Evolutionary conservation across 2,329 filamentous ascomycete species (phyloP).

Genomic region (Fusarium chuoi): DNA sequence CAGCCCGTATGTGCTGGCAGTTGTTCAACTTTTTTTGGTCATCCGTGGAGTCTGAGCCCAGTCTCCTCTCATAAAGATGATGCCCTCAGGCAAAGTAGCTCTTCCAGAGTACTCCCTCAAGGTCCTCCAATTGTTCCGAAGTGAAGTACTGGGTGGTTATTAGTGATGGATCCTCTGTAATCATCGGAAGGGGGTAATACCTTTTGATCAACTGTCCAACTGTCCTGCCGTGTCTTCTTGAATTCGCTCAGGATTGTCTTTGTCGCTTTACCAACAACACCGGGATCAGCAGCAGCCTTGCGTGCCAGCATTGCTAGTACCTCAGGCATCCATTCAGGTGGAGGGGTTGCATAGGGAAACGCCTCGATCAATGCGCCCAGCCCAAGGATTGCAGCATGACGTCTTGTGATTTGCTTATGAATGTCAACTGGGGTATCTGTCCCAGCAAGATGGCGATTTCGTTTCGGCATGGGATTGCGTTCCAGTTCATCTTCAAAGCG

Average conservation of each 20-base stretch:
- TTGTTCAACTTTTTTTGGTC: not conserved
- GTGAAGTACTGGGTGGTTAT: slow-evolving; percentile 75
- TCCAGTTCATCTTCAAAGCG: slow-evolving; percentile 83
- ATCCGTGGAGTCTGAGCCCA: slow-evolving; percentile 2
- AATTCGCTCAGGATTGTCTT: slow-evolving; percentile 96
- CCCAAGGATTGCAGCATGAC: slow-evolving; percentile 92
- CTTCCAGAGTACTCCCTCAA: slow-evolving; percentile 98
- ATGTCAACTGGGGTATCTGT: slow-evolving; percentile 76
- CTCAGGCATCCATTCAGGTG: slow-evolving; percentile 93
- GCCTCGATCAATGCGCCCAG: slow-evolving; percentile 92
- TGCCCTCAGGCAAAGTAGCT: slow-evolving; percentile 87
- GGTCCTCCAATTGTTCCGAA: slow-evolving; percentile 89
- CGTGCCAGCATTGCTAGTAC: slow-evolving; percentile 86
- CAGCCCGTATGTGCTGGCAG: slow-evolving; percentile 1
- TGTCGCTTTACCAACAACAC: slow-evolving; percentile 93
- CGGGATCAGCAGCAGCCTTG: slow-evolving; percentile 86
- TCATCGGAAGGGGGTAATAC: slow-evolving; percentile 61
- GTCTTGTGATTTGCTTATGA: slow-evolving; percentile 80
- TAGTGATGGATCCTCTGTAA: slow-evolving; percentile 33
- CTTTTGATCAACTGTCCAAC: slow-evolving; percentile 98
- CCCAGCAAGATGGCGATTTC: slow-evolving; percentile 65
- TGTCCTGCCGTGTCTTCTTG: slow-evolving; percentile 99
- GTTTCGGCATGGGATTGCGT: slow-evolving; percentile 88
- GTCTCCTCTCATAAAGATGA: not conserved
- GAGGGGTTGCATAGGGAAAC: slow-evolving; percentile 94